Evolutionary conservation across 2,329 filamentous ascomycete species (phyloP).

Genomic region (Penicillium expansum): DNA sequence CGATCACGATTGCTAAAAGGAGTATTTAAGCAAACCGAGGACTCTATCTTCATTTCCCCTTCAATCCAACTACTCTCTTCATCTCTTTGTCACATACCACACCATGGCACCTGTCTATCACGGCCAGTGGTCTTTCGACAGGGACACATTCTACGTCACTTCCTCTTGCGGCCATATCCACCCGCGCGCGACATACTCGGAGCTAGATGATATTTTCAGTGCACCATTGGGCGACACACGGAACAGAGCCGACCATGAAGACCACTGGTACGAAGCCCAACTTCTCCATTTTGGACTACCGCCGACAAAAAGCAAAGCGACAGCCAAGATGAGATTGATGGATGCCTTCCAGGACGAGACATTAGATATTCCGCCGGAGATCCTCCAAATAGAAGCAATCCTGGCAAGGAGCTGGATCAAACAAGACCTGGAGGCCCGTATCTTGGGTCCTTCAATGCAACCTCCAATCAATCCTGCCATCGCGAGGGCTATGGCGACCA

Average conservation of each 20-base stretch:
- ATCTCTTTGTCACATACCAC: too few species aligned
- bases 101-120: slow-evolving; percentile 26
- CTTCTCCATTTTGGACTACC: slow-evolving; percentile 61
- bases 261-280: slow-evolving; percentile 63
- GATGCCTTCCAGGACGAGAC: slow-evolving; percentile 53
- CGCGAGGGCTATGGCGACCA: background rate
- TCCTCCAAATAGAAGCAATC: slow-evolving; percentile 54
- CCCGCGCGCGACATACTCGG: slow-evolving; percentile 45
- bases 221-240: background rate
- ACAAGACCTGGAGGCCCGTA: slow-evolving; percentile 37
- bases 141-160: slow-evolving; percentile 48
- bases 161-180: slow-evolving; percentile 43
- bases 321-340: slow-evolving; percentile 58
- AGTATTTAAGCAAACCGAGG: background rate
- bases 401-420: slow-evolving; percentile 56
- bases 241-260: slow-evolving; percentile 49
- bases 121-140: slow-evolving; percentile 46
- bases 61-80: background rate
- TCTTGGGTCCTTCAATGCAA: background rate
- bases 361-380: slow-evolving; percentile 50
- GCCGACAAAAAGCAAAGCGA: slow-evolving; percentile 57
- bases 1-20: background rate
- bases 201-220: slow-evolving; percentile 47
- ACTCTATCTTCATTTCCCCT: background rate
- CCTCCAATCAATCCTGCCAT: too few species aligned